Evolutionary conservation across 2,329 filamentous ascomycete genomes (phyloP).

Genomic region (Trichoderma polysporum): DNA sequence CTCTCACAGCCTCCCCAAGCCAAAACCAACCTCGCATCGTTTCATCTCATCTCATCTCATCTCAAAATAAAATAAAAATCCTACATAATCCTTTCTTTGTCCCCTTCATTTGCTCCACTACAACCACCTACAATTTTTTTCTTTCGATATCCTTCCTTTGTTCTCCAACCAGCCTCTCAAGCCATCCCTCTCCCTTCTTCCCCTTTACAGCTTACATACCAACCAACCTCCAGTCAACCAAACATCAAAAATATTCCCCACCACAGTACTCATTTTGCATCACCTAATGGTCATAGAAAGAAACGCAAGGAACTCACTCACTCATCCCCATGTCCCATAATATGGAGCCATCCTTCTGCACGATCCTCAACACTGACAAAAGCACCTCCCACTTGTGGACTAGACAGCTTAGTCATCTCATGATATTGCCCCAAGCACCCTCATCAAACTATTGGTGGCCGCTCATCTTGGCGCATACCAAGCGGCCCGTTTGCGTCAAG

Average conservation of each 20-base stretch:
- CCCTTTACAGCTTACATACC: background rate
- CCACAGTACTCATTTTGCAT: background rate
- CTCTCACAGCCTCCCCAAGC: background rate
- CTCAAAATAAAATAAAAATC: background rate
- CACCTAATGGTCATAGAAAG: background rate
- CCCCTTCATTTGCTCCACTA: background rate
- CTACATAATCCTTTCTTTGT: background rate
- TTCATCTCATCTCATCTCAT: background rate
- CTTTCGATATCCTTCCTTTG: background rate
- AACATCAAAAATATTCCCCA: background rate
- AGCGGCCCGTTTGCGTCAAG: too few relatives aligned
- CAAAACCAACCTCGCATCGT: background rate
- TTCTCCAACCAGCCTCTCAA: background rate
- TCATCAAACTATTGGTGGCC: background rate
- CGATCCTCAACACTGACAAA: background rate
- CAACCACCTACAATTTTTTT: background rate
- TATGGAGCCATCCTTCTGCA: background rate
- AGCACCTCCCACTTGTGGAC: background rate
- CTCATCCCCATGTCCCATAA: background rate
- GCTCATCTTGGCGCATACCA: slow-evolving; percentile 4
- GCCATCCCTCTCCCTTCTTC: background rate
- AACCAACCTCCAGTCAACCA: background rate
- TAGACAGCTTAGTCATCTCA: background rate
- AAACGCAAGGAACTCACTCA: background rate
- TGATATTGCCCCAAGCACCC: background rate